Conservation (phyloP, 1,139 yeast species). For the Sugiyamaella neomexicana region DNA sequence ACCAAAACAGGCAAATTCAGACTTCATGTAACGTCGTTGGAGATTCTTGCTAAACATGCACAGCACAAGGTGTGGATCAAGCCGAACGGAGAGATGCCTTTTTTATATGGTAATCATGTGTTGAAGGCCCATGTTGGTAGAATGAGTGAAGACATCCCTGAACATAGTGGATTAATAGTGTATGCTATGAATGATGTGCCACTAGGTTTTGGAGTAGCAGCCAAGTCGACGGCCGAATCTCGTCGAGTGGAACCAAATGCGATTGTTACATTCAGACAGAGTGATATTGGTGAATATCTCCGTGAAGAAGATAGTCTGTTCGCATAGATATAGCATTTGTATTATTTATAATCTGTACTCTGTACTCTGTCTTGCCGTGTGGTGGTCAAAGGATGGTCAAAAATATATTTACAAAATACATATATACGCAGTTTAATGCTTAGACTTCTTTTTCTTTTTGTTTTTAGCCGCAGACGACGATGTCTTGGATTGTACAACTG, state of each 20-base stretch:
- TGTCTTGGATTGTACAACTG: conserved; percentile 28
- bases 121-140: conserved; percentile 95
- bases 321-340: conserved; percentile 48
- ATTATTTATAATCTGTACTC: conserved; percentile 7
- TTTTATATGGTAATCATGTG: conserved; percentile 92
- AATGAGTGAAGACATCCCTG: conserved; percentile 97
- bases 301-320: conserved; percentile 97
- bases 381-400: neutral
- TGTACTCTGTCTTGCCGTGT: neutral
- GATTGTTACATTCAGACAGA: conserved; percentile 93
- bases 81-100: conserved; percentile 98
- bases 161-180: conserved; percentile 93
- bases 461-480: conserved; percentile 30
- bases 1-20: conserved; percentile 97
- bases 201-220: conserved; percentile 92
- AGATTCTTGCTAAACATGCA: conserved; percentile 81
- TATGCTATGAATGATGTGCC: conserved; percentile 92
- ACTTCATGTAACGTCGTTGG: conserved; percentile 88
- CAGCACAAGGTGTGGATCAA: conserved; percentile 96
- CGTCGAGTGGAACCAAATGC: conserved; percentile 89
- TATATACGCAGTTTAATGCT: conserved; percentile 28
- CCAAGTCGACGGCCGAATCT: conserved; percentile 89
- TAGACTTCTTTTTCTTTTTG: conserved; percentile 51
- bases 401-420: neutral
- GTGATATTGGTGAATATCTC: conserved; percentile 96